phyloP scores from a whole-genome alignment of 805 yeast species.

The Zygoascus ofunaensis region DNA sequence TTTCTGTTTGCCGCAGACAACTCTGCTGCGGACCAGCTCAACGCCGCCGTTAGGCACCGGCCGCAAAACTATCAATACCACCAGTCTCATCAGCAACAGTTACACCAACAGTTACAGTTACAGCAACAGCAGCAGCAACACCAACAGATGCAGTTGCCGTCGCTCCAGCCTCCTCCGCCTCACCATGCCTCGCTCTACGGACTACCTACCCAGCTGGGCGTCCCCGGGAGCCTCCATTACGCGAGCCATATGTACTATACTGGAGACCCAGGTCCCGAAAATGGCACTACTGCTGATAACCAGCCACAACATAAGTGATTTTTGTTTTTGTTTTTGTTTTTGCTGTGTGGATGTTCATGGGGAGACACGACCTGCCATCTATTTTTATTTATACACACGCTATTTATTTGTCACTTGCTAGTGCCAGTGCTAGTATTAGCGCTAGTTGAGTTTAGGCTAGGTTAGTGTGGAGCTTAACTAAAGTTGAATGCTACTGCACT shows the following conservation, averaged over 20 bases:
- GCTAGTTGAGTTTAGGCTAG: too few relatives aligned
- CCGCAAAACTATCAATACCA: neutral
- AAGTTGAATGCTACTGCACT: too few relatives aligned
- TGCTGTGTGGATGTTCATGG: too few relatives aligned
- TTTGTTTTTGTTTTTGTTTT: neutral
- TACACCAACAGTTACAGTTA: neutral
- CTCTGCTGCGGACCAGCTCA: neutral
- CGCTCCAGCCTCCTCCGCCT: neutral
- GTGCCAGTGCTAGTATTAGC: too few relatives aligned
- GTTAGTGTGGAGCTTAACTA: too few relatives aligned
- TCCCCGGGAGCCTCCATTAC: too few relatives aligned
- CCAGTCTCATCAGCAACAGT: neutral
- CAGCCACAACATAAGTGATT: neutral
- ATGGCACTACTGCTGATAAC: neutral
- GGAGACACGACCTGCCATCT: too few relatives aligned
- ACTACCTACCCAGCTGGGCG: neutral
- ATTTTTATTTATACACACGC: too few relatives aligned
- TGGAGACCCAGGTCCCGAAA: neutral
- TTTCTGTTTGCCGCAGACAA: neutral
- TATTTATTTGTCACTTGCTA: too few relatives aligned
- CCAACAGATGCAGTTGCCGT: neutral
- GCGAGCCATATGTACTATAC: neutral
- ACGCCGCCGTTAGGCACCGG: neutral
- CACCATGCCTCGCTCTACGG: neutral
- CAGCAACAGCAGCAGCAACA: neutral